Evolutionary conservation across 257 asterid species (phyloP).

Genomic region (Fraxinus anomala): DNA sequence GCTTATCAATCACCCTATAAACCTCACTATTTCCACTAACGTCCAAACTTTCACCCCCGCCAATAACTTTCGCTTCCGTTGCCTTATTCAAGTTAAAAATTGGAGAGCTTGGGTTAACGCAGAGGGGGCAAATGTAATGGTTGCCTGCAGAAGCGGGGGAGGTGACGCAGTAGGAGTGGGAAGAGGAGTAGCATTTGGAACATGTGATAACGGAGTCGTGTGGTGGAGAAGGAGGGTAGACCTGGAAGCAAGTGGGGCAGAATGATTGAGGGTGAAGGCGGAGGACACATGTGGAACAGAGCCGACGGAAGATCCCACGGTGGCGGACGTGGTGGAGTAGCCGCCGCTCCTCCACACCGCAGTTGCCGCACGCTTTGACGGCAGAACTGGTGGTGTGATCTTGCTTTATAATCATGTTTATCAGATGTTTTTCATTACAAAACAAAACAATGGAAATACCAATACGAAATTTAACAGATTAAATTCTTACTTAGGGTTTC

Average conservation of each 20-base stretch:
- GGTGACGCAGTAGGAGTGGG: slow-evolving; percentile 64
- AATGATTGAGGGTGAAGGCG: slow-evolving; percentile 75
- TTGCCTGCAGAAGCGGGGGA: slow-evolving; percentile 27
- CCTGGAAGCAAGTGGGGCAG: slow-evolving; percentile 83
- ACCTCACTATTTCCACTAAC: slow-evolving; percentile 28
- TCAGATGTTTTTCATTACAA: neutral
- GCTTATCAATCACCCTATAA: slow-evolving; percentile 60
- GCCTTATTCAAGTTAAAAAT: slow-evolving; percentile 46
- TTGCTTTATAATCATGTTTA: slow-evolving; percentile 39
- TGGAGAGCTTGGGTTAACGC: slow-evolving; percentile 49
- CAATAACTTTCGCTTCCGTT: slow-evolving; percentile 22
- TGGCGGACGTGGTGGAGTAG: slow-evolving; percentile 76
- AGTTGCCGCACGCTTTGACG: slow-evolving; percentile 52
- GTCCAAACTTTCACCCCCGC: slow-evolving; percentile 19
- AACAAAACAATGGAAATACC: neutral
- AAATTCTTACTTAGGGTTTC: slow-evolving; percentile 11
- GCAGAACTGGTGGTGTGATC: slow-evolving; percentile 33
- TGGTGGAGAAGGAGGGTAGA: slow-evolving; percentile 56
- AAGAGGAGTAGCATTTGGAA: slow-evolving; percentile 62
- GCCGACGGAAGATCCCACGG: slow-evolving; percentile 66
- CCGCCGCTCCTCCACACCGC: slow-evolving; percentile 60
- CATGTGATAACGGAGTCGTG: slow-evolving; percentile 55
- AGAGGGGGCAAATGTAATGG: slow-evolving; percentile 78
- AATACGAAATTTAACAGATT: neutral
- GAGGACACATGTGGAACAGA: slow-evolving; percentile 90